Evolutionary conservation across 768 basidiomycete species (phyloP).

Genomic region (Tulasnella sp.): DNA sequence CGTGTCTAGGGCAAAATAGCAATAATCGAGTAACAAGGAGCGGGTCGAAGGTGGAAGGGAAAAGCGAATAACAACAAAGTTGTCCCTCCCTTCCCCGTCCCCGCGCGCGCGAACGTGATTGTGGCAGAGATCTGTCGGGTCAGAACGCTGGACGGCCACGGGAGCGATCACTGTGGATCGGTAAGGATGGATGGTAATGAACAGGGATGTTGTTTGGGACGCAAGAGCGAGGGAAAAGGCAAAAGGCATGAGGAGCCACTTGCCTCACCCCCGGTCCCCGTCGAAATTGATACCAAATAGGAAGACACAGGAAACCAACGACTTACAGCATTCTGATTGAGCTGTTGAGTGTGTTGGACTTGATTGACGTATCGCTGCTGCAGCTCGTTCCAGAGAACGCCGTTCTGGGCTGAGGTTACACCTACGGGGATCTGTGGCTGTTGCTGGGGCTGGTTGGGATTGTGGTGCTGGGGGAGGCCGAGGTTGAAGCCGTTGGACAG

Average conservation of each 20-base stretch:
- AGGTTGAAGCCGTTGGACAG: constrained; percentile 7
- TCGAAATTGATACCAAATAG: neutral
- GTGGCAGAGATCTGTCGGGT: neutral
- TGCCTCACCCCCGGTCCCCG: neutral
- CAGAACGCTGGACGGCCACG: too few relatives aligned
- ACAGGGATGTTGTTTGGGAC: neutral
- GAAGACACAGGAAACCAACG: neutral
- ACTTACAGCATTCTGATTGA: constrained; percentile 19
- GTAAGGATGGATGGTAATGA: neutral
- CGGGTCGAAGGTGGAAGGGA: neutral
- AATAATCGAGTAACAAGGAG: neutral
- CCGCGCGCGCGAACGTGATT: constrained; percentile 3
- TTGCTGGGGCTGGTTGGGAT: neutral
- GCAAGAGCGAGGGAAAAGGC: neutral
- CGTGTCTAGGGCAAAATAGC: neutral
- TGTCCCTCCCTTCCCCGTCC: neutral
- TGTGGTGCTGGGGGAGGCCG: constrained; percentile 13
- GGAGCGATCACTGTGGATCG: constrained; percentile 11
- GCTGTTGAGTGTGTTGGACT: constrained; percentile 15
- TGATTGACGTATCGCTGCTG: constrained; percentile 12
- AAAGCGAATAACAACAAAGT: neutral
- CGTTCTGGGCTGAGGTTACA: constrained; percentile 16
- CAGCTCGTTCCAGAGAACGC: constrained; percentile 21
- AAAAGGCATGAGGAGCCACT: constrained; percentile 11
- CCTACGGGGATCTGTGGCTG: constrained; percentile 2